Conservation (phyloP, 129 eudicot species). For the Dittrichia graveolens region DNA sequence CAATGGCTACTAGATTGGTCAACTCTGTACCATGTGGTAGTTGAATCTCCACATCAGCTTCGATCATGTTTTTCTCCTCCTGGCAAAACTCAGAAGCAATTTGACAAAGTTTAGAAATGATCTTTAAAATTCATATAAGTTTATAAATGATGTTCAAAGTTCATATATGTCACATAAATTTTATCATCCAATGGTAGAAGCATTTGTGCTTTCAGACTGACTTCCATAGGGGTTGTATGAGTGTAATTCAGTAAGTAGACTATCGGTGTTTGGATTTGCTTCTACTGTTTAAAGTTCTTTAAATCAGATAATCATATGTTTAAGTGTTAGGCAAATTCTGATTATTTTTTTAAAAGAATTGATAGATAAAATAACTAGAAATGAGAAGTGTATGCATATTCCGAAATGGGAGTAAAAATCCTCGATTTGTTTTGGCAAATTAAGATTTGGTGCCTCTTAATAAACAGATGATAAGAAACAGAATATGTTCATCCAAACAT, state of each 20-base stretch:
- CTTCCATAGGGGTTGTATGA: not conserved
- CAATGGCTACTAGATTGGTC: slow-evolving; percentile 45
- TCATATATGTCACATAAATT: not conserved
- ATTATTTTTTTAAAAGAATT: too few species aligned
- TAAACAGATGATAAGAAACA: too few species aligned
- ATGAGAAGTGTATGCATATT: too few species aligned
- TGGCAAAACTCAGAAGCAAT: slow-evolving; percentile 16
- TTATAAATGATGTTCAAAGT: not conserved
- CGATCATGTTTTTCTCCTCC: slow-evolving; percentile 24
- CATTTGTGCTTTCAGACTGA: not conserved
- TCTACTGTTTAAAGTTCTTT: not conserved
- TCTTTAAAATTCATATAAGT: not conserved
- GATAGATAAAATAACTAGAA: too few species aligned
- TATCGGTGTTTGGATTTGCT: not conserved
- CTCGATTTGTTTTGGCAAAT: too few species aligned
- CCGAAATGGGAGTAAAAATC: too few species aligned
- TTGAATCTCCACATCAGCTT: slow-evolving; percentile 33
- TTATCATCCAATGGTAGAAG: not conserved
- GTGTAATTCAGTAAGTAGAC: not conserved
- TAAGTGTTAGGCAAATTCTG: too few species aligned
- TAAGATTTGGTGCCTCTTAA: too few species aligned
- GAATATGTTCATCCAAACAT: too few species aligned
- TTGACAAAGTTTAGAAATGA: not conserved
- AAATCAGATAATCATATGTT: too few species aligned
- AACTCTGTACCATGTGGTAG: slow-evolving; percentile 54